Percentiles rank a stretch among this genome's conserved stretches.
Evolutionary conservation across 1,139 yeast species (phyloP).

Genomic region (Barnettozyma hawaiiensis): DNA sequence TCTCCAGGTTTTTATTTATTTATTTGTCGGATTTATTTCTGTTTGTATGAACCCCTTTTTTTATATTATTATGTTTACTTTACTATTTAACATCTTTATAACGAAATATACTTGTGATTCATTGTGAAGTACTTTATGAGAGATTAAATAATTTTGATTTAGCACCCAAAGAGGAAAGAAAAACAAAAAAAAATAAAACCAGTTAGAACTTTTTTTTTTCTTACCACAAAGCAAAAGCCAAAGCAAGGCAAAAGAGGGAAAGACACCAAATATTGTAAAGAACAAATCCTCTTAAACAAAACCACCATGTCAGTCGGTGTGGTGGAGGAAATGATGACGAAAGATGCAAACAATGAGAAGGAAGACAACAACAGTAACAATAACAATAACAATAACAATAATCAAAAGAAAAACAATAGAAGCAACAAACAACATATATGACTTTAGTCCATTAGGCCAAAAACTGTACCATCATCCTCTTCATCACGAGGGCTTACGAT

Average conservation of each 20-base stretch:
- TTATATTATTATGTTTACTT: not conserved
- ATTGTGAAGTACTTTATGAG: not conserved
- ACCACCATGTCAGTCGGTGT: not conserved
- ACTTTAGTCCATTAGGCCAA: conserved; percentile 31
- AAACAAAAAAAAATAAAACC: conserved; percentile 5
- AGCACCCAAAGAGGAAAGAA: not conserved
- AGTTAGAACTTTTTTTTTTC: too few species aligned
- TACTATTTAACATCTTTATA: too few species aligned
- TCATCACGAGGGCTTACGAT: conserved; percentile 12
- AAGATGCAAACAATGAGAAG: not conserved
- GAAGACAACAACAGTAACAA: not conserved
- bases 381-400: not conserved
- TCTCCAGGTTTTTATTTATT: too few species aligned
- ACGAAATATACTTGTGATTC: not conserved
- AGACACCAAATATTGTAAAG: not conserved
- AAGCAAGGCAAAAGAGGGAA: not conserved
- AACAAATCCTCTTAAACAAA: not conserved
- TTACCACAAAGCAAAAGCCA: too few species aligned
- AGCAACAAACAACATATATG: too few species aligned
- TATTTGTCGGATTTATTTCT: not conserved
- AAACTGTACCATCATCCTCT: conserved; percentile 26
- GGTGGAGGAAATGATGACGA: not conserved
- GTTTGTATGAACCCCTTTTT: not conserved
- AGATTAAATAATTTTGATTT: not conserved
- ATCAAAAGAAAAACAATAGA: not conserved